Evolutionary conservation across 2,329 filamentous ascomycete species (phyloP).

Genomic region (Alternaria viburni): DNA sequence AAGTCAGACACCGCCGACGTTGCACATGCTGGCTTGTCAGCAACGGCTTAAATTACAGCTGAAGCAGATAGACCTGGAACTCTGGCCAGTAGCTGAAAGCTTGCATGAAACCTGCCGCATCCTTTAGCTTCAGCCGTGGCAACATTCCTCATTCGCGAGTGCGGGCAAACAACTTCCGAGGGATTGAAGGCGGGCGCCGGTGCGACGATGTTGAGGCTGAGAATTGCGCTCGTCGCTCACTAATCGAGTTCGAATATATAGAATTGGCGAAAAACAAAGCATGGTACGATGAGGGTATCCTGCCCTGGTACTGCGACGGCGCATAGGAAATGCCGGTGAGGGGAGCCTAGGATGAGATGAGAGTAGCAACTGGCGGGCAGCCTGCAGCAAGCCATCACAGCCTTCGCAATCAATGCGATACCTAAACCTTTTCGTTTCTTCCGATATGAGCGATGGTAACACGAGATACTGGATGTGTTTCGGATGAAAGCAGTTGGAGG

Average conservation of each 20-base stretch:
- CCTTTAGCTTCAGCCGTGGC: neutral
- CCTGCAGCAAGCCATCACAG: neutral
- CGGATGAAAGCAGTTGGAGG: neutral
- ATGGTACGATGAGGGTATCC: neutral
- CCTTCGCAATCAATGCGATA: neutral
- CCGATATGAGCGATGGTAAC: neutral
- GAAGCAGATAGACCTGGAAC: neutral
- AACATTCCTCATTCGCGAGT: neutral
- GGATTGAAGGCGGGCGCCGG: neutral
- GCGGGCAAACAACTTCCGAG: neutral
- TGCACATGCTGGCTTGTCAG: neutral
- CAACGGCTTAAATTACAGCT: neutral
- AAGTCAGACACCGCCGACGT: neutral
- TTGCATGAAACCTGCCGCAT: neutral
- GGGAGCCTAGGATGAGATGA: neutral
- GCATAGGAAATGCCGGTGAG: neutral
- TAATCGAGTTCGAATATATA: neutral
- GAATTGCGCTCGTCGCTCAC: neutral
- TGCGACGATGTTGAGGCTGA: neutral
- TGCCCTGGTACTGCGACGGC: neutral
- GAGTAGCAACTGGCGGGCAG: neutral
- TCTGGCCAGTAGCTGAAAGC: neutral
- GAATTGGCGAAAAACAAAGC: neutral
- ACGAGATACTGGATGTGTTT: neutral
- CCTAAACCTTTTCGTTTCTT: neutral